Conservation (phyloP, 768 basidiomycete species). For the Erythrobasidium yunnanense region DNA sequence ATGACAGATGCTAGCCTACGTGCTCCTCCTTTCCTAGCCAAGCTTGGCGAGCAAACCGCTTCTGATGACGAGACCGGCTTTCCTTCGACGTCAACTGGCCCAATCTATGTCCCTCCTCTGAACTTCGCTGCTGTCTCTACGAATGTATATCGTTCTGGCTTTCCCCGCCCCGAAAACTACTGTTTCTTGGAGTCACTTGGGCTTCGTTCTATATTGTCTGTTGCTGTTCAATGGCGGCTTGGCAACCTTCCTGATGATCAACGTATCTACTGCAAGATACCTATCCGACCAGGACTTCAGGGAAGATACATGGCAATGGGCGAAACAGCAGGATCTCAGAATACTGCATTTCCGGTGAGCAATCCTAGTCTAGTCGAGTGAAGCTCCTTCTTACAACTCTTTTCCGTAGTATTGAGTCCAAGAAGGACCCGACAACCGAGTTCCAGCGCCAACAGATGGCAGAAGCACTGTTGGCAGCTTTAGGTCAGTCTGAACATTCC, state of each 20-base stretch:
- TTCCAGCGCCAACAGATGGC: neutral
- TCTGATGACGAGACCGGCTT: neutral
- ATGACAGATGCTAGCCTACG: too few species aligned
- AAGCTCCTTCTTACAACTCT: too few species aligned
- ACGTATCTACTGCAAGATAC: neutral
- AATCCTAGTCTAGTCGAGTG: neutral
- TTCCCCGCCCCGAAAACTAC: constrained; percentile 42
- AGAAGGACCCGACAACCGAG: constrained; percentile 18
- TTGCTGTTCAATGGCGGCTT: constrained; percentile 1
- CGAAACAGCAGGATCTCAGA: neutral
- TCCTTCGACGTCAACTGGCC: neutral
- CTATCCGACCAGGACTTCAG: constrained; percentile 22
- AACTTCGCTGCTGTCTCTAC: constrained; percentile 42
- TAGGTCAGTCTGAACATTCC: constrained; percentile 2
- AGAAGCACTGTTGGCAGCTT: neutral
- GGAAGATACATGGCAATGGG: constrained; percentile 22
- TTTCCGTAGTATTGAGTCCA: constrained; percentile 5
- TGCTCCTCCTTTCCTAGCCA: neutral
- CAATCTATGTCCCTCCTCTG: constrained; percentile 39
- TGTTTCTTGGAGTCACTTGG: constrained; percentile 41
- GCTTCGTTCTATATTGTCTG: constrained; percentile 43
- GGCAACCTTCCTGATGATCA: neutral
- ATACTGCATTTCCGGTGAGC: constrained; percentile 17
- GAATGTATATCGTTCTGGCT: constrained; percentile 41
- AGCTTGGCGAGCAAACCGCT: neutral